Base-by-base conservation (phyloP, 768 basidiomycete genomes). In the Amanita exitialis region DNA sequence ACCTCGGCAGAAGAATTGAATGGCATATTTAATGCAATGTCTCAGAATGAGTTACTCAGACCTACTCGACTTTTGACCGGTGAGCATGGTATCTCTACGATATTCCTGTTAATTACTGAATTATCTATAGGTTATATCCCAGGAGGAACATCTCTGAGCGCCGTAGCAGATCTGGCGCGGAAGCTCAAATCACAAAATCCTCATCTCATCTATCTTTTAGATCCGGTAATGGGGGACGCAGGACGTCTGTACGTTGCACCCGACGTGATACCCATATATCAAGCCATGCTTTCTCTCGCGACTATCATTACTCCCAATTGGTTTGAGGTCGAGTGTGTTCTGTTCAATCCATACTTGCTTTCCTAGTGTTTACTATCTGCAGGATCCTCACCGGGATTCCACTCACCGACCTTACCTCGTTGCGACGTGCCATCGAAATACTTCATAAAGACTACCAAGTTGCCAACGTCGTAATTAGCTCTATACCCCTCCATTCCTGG, bases 291-390 rank as follows among this genome's bases (percentile, higher is more conserved):
- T 1, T 72, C 80, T n/a, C 68, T 82, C n/a, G 86, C 96, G 2
- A 89, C 89, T 0, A 82, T 97, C 44, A 97, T 97, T 56, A 92
- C 96, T 0, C 96, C 96, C 0, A 99, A 99, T 62, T 96, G 93
- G 80, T 99, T 93, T 59, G 96, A 99, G 71, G 88, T 86, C 54
- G 95, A 98, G 92, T 48, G 38, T 12, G 43, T 28, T 28, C 43
- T 94, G 62, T 64, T 83, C 65, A 12, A 16, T 48, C 12, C 46
- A 32, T 18, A 25, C 44, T 27, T 80, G 58, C 58, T 75, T 58
- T 8, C 47, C 30, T 9, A 36, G 37, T 18, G 52, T 37, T 51
- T 23, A 27, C 16, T 34, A 20, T 49, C 52, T 46, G 3, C 55
- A 97, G 93, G 68, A 71, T 83, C 2, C 72, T 99, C 15, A 91